Conservation (phyloP, 2,329 filamentous ascomycete species). For the Exophiala spinifera region DNA sequence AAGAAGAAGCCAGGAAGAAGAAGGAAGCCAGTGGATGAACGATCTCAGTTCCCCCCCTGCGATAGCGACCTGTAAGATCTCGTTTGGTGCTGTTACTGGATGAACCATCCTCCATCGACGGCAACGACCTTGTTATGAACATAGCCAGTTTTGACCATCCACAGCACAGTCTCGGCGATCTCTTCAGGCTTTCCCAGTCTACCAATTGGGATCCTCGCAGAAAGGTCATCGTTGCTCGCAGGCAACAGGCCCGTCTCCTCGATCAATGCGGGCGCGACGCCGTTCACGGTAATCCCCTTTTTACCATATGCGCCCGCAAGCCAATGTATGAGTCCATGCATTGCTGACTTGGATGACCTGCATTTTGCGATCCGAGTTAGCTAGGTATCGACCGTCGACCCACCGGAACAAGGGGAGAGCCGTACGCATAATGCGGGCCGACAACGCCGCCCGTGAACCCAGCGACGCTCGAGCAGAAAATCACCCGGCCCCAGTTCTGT, state of each 20-base stretch:
- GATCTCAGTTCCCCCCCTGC: too few relatives aligned
- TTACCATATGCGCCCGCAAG: slow-evolving; percentile 42
- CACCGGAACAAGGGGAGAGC: slow-evolving; percentile 30
- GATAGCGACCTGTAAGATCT: not conserved
- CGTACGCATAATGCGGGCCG: slow-evolving; percentile 48
- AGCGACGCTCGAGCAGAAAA: slow-evolving; percentile 63
- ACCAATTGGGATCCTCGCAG: slow-evolving; percentile 43
- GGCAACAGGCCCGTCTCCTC: slow-evolving; percentile 47
- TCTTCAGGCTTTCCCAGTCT: slow-evolving; percentile 46
- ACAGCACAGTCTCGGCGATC: slow-evolving; percentile 47
- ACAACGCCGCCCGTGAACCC: slow-evolving; percentile 63
- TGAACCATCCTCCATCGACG: slow-evolving; percentile 41
- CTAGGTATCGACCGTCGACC: slow-evolving; percentile 21
- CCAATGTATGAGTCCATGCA: slow-evolving; percentile 49
- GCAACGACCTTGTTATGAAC: slow-evolving; percentile 47
- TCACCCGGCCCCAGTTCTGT: slow-evolving; percentile 60
- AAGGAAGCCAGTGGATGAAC: slow-evolving; percentile 20
- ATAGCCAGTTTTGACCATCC: slow-evolving; percentile 48
- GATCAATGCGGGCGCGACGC: slow-evolving; percentile 48
- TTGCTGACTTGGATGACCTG: slow-evolving; percentile 42
- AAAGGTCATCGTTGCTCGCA: slow-evolving; percentile 29
- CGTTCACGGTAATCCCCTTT: slow-evolving; percentile 49
- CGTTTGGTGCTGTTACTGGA: slow-evolving; percentile 24
- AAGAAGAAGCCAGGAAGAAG: slow-evolving; percentile 34
- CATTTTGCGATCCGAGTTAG: slow-evolving; percentile 24